phyloP scores from a whole-genome alignment of 495 filamentous ascomycete genomes.

The Beverwykella pulmonaria region DNA sequence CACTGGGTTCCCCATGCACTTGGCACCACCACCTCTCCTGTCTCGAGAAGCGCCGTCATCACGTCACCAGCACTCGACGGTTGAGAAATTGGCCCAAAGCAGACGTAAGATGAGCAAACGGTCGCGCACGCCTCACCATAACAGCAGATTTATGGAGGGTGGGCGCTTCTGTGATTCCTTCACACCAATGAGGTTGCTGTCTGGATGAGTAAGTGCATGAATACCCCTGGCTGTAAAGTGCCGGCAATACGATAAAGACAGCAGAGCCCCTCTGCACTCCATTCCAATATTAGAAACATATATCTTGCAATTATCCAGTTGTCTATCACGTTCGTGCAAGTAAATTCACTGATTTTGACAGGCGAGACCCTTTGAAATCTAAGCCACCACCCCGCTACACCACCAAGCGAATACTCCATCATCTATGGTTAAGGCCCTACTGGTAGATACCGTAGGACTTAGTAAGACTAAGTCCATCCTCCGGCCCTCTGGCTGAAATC shows the following conservation, averaged over 20 bases:
- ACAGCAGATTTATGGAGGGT: background rate
- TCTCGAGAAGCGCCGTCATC: slow-evolving; percentile 30
- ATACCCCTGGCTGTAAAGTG: slow-evolving; percentile 14
- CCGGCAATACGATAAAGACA: slow-evolving; percentile 21
- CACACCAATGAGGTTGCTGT: slow-evolving; percentile 17
- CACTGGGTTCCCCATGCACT: background rate
- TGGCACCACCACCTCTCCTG: slow-evolving; percentile 1
- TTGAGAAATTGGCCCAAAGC: slow-evolving; percentile 2
- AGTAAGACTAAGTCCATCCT: too few species aligned
- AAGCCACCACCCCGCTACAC: slow-evolving; percentile 11
- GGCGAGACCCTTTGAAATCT: background rate
- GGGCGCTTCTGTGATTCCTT: slow-evolving; percentile 24
- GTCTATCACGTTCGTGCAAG: background rate
- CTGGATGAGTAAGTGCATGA: slow-evolving; percentile 25
- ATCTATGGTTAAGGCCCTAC: background rate
- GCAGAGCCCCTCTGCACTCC: slow-evolving; percentile 32
- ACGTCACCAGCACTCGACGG: slow-evolving; percentile 13
- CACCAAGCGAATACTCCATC: background rate
- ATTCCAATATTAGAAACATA: slow-evolving; percentile 26
- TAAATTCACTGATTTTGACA: background rate
- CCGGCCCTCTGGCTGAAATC: background rate
- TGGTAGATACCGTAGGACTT: too few species aligned
- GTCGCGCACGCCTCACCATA: slow-evolving; percentile 9
- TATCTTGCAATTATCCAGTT: slow-evolving; percentile 2
- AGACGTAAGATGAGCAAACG: slow-evolving; percentile 15